These are phyloP conservation scores for Suhomyces yuchorum DNA, from an alignment of 1,139 yeast genomes.

Conservation along the genomic window DNA sequence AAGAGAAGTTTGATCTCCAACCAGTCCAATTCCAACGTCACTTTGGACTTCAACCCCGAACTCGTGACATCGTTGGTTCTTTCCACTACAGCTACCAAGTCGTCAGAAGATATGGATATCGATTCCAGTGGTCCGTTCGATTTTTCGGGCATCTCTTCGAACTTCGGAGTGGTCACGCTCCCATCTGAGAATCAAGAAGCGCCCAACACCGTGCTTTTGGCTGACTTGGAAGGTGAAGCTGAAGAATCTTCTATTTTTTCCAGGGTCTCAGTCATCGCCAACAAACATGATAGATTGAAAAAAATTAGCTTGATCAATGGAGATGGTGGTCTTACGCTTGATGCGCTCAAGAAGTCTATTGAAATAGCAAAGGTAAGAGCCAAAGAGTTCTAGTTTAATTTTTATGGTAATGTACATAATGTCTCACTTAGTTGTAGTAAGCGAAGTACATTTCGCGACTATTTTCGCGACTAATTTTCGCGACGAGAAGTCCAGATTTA, in stretches of 20 bases:
- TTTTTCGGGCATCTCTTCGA: slow-evolving; percentile 51
- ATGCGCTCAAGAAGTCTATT: slow-evolving; percentile 48
- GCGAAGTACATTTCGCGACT: too few relatives aligned
- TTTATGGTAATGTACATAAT: slow-evolving; percentile 2
- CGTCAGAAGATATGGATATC: slow-evolving; percentile 19
- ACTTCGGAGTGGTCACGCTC: slow-evolving; percentile 62
- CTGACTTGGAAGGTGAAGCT: slow-evolving; percentile 79
- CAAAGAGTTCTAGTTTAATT: slow-evolving; percentile 8
- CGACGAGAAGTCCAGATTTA: too few relatives aligned
- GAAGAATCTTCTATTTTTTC: slow-evolving; percentile 59
- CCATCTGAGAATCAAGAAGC: slow-evolving; percentile 35
- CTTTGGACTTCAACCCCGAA: slow-evolving; percentile 29
- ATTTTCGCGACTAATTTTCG: too few relatives aligned
- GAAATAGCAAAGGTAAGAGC: slow-evolving; percentile 40
- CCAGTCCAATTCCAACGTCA: slow-evolving; percentile 30
- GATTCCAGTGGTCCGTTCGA: slow-evolving; percentile 13
- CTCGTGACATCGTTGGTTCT: slow-evolving; percentile 35
- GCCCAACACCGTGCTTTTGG: slow-evolving; percentile 42
- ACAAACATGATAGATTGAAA: slow-evolving; percentile 21
- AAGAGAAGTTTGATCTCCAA: slow-evolving; percentile 30
- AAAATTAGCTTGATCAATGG: slow-evolving; percentile 21
- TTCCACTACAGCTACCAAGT: slow-evolving; percentile 17
- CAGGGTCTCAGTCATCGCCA: slow-evolving; percentile 41
- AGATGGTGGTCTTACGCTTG: slow-evolving; percentile 43
- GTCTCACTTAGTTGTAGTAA: neutral